These are phyloP conservation scores for Pezicula carpinea DNA, from an alignment of 2,329 filamentous ascomycete genomes.

Conservation along the genomic window DNA sequence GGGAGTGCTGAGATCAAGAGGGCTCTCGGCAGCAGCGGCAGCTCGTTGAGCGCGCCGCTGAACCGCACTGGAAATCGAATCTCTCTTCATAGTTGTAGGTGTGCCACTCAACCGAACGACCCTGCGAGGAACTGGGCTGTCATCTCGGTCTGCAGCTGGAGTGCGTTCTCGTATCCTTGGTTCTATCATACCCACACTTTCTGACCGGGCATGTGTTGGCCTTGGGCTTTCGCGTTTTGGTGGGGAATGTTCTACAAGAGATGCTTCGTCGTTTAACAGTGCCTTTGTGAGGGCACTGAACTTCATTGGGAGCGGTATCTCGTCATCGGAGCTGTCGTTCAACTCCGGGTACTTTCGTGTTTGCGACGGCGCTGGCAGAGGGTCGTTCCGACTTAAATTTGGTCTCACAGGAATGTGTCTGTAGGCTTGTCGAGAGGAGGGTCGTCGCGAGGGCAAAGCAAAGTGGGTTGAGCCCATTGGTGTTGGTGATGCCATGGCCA, in stretches of 20 bases:
- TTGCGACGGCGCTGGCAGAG: constrained; percentile 12
- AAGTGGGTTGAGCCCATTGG: constrained; percentile 46
- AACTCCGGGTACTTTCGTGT: constrained; percentile 43
- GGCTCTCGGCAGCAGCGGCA: constrained; percentile 19
- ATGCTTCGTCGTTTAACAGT: constrained; percentile 59
- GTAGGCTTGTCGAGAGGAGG: constrained; percentile 48
- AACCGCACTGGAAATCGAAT: constrained; percentile 23
- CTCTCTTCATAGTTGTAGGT: constrained; percentile 23
- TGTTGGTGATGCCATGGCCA: constrained; percentile 52
- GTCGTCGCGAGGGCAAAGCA: constrained; percentile 43
- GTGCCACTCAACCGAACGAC: constrained; percentile 28
- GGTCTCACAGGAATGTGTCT: constrained; percentile 45
- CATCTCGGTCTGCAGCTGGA: constrained; percentile 10
- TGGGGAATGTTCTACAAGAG: constrained; percentile 21
- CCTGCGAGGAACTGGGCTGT: constrained; percentile 25
- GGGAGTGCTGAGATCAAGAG: constrained; percentile 27
- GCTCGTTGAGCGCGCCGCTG: constrained; percentile 16
- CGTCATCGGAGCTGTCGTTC: constrained; percentile 90
- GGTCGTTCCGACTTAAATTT: constrained; percentile 19
- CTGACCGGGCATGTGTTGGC: constrained; percentile 14
- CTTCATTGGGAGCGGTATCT: constrained; percentile 79
- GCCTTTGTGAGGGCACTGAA: constrained; percentile 90
- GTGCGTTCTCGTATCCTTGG: constrained; percentile 8
- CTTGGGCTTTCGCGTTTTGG: constrained; percentile 15
- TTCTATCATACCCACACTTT: constrained; percentile 6